A percentile compares a stretch with the other conserved stretches of the same genome.
These are phyloP conservation scores for Cercospora canescens DNA, from an alignment of 2,329 filamentous ascomycete species.

Conservation along the genomic window DNA sequence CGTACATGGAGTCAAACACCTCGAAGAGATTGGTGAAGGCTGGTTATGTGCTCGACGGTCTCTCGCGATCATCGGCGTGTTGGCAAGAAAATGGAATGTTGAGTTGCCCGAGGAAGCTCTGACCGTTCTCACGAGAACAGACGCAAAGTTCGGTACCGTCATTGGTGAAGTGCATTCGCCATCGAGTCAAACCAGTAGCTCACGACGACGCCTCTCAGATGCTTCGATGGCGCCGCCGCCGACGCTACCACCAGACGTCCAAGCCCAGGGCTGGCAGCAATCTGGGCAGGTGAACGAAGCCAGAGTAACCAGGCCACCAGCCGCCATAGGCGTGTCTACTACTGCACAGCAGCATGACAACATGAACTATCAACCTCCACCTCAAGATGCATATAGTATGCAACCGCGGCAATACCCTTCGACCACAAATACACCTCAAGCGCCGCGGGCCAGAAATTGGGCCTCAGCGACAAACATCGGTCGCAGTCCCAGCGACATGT, in stretches of 20 bases:
- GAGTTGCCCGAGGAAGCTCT: conserved; percentile 82
- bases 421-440: conserved; percentile 21
- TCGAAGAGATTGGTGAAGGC: conserved; percentile 93
- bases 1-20: conserved; percentile 82
- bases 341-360: conserved; percentile 17
- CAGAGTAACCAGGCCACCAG: background rate
- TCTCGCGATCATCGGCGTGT: conserved; percentile 78
- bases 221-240: conserved; percentile 12
- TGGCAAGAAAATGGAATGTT: conserved; percentile 87
- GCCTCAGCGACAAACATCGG: conserved; percentile 14
- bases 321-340: conserved; percentile 1
- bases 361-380: conserved; percentile 21
- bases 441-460: conserved; percentile 13
- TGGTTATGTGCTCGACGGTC: conserved; percentile 90
- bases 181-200: conserved; percentile 7
- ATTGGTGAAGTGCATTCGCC: conserved; percentile 59
- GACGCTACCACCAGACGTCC: background rate
- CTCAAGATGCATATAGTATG: conserved; percentile 26
- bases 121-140: conserved; percentile 72
- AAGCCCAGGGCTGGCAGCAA: conserved; percentile 15
- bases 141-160: conserved; percentile 77
- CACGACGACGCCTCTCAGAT: conserved; percentile 14
- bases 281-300: background rate
- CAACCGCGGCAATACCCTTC: conserved; percentile 29
- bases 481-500: conserved; percentile 51